Evolutionary conservation across 225 moss, liverwort and hornwort species (phyloP).

Genomic region (Straminergon stramineum): DNA sequence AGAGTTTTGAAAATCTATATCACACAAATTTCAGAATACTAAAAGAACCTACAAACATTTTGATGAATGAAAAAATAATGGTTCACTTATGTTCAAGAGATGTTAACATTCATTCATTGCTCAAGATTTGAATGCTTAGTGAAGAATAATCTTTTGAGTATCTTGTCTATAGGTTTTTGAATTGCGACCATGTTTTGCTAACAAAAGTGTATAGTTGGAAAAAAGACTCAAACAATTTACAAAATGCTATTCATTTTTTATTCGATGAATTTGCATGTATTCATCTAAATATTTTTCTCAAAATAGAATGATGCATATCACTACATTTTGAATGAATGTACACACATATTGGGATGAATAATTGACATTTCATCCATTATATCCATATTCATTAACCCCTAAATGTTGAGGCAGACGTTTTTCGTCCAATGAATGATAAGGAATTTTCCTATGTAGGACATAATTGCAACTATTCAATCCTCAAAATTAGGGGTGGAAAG

Average conservation of each 20-base stretch:
- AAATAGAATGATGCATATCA: not conserved
- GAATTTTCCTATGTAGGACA: too few species aligned
- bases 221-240: not conserved
- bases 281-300: not conserved
- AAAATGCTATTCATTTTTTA: not conserved
- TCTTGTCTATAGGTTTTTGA: not conserved
- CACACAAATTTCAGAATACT: not conserved
- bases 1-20: not conserved
- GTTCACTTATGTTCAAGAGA: rapidly evolving
- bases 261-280: not conserved
- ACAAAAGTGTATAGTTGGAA: not conserved
- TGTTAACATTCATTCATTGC: not conserved
- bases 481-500: too few species aligned
- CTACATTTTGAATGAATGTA: not conserved
- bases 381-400: not conserved
- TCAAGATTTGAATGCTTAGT: not conserved
- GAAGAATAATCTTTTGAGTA: not conserved
- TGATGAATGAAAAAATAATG: not conserved
- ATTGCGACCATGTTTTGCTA: not conserved
- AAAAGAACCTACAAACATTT: not conserved
- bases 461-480: too few species aligned
- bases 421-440: too few species aligned
- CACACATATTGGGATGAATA: not conserved
- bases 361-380: not conserved
- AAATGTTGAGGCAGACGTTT: too few species aligned